Evolutionary conservation across 2,329 filamentous ascomycete species (phyloP), one percentile per base, ranked within the genome.

Genomic region (Fonsecaea pugnacius): DNA sequence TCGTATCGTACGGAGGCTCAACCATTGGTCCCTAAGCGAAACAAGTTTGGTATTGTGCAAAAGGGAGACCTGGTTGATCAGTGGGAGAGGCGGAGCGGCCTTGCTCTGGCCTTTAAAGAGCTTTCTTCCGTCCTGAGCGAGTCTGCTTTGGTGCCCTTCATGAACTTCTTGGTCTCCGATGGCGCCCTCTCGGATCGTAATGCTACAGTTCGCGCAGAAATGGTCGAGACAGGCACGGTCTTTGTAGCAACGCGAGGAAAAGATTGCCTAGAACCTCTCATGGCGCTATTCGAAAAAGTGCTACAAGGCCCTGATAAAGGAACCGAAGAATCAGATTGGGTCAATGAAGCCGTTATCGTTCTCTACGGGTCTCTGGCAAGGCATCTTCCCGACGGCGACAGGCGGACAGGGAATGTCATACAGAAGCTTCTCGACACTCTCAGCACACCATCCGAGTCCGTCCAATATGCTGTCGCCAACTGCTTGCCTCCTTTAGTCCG

Each of bases 271-370:
- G 93, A 98, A 73, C 87, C 89, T 69, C 81, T 99, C 60, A 99
- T 99, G 93, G 87, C 89, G 72, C 88, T 94, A 14, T 96, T 98
- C 73, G 95, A 99, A 76, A 85, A 84, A 27, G 92, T 91, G 0
- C 82, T 99, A n/a, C 92, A 94, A 73, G 88, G 87, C 2, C 90
- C 92, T 2, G 91, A 95, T 75, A 91, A 90, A 74, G 89, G 88
- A 63, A 92, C 89, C 0, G 87, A 93, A 70, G 87, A 89, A 60
- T 89, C 91, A 18, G 96, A 99, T 76, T 87, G 92, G 65, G 90
- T 98, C 68, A 97, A 97, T 71, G 95, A 99, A 78, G 95, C 96
- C 18, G 93, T 99, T 58, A 93, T 99, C 71, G 95, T 99, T 71
- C 89, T 99, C 75, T 99, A 99, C 72, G 95, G 95, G 75, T 94